phyloP scores from a whole-genome alignment of 331 rosid genomes.

The Rhamnella rubrinervis region DNA sequence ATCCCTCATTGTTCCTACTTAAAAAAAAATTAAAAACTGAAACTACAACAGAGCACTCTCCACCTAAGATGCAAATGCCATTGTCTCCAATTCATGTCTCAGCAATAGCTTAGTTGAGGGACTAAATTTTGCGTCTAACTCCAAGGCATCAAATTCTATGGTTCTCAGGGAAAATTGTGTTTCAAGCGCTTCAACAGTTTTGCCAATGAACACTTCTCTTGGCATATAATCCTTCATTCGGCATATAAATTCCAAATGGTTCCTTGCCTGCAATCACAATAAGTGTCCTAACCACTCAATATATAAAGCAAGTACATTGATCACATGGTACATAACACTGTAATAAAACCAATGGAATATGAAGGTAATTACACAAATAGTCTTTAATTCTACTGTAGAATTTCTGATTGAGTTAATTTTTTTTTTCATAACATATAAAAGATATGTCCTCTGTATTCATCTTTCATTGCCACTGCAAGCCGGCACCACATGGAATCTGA shows the following conservation, averaged over 20 bases:
- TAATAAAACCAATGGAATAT: background rate
- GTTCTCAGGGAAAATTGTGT: constrained; percentile 40
- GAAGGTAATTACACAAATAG: too few relatives aligned
- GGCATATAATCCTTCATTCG: constrained; percentile 68
- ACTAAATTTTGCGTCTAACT: constrained; percentile 40
- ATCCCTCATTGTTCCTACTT: too few relatives aligned
- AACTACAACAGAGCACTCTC: background rate
- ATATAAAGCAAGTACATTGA: background rate
- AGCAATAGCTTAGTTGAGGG: constrained; percentile 61
- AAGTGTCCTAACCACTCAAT: background rate
- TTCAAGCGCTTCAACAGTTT: constrained; percentile 51
- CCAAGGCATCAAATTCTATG: constrained; percentile 31
- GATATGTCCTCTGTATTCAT: too few relatives aligned
- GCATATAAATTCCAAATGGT: constrained; percentile 68
- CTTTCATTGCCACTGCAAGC: too few relatives aligned
- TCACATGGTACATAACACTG: background rate
- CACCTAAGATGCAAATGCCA: constrained; percentile 34
- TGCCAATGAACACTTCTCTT: constrained; percentile 60
- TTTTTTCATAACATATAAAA: too few relatives aligned
- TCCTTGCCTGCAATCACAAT: constrained; percentile 47
- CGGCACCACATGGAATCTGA: too few relatives aligned
- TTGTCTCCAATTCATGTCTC: constrained; percentile 53
- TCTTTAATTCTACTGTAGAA: too few relatives aligned
- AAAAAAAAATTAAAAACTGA: too few relatives aligned
- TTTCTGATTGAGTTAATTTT: too few relatives aligned